Conservation (phyloP, 768 basidiomycete genomes). For the Rhodotorula graminis region DNA sequence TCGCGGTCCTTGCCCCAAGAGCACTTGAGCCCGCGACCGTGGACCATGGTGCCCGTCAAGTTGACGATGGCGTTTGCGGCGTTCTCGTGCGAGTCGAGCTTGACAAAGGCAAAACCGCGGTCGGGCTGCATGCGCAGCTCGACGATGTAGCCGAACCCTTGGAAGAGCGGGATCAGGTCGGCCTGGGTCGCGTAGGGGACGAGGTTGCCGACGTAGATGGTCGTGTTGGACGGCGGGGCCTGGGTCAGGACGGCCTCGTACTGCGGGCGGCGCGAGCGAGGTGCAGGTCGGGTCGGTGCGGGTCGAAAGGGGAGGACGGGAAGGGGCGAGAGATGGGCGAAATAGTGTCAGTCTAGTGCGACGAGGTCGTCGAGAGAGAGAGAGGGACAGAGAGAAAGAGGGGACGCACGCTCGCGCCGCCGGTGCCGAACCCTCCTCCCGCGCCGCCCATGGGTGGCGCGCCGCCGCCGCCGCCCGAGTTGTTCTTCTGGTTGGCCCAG, state of each 20-base stretch:
- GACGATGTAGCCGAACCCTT: conserved; percentile 95
- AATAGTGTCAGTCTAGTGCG: neutral
- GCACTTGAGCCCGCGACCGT: conserved; percentile 94
- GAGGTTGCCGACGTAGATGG: conserved; percentile 95
- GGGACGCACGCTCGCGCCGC: neutral
- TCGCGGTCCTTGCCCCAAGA: conserved; percentile 88
- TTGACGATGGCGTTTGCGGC: conserved; percentile 97
- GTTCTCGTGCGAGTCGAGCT: conserved; percentile 96
- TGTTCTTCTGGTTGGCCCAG: conserved; percentile 99
- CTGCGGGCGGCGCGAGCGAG: neutral
- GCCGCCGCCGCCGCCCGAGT: conserved; percentile 47
- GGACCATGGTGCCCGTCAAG: conserved; percentile 92
- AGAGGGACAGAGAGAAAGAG: neutral
- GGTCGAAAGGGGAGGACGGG: neutral
- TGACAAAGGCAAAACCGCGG: conserved; percentile 97
- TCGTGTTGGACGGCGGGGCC: conserved; percentile 83
- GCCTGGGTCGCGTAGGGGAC: conserved; percentile 96
- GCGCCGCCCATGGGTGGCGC: conserved; percentile 11
- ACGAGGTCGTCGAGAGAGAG: neutral
- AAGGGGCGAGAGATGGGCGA: too few relatives aligned
- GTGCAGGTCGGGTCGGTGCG: neutral
- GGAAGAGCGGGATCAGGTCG: conserved; percentile 95
- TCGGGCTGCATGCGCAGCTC: conserved; percentile 99
- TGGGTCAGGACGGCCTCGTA: conserved; percentile 92
- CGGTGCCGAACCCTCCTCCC: conserved; percentile 1